These are phyloP conservation scores for Anethum foeniculum DNA, from an alignment of 140 eudicot genomes.

Conservation along the genomic window DNA sequence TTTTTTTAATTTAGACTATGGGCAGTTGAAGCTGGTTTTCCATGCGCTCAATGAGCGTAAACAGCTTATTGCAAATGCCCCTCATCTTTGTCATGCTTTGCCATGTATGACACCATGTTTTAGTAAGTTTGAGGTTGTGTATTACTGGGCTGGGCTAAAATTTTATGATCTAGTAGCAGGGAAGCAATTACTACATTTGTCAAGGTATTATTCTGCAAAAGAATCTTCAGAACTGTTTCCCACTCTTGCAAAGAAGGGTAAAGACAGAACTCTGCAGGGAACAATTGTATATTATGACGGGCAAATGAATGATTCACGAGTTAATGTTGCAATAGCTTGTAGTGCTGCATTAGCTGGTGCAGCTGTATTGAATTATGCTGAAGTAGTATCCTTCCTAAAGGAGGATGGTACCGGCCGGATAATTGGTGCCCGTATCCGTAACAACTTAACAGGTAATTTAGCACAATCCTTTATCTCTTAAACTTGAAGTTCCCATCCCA, in stretches of 20 bases:
- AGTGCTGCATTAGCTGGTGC: slow-evolving; percentile 99
- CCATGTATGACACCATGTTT: slow-evolving; percentile 99
- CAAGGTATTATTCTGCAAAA: slow-evolving; percentile 83
- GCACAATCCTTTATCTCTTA: background rate
- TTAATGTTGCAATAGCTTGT: slow-evolving; percentile 84
- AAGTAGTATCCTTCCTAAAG: slow-evolving; percentile 61
- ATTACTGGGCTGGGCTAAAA: slow-evolving; percentile 87
- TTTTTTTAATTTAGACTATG: slow-evolving; percentile 81
- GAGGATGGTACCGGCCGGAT: slow-evolving; percentile 64
- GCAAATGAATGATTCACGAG: slow-evolving; percentile 92
- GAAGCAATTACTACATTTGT: slow-evolving; percentile 63
- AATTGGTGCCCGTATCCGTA: slow-evolving; percentile 76
- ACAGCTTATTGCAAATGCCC: slow-evolving; percentile 94
- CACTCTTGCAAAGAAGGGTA: slow-evolving; percentile 71
- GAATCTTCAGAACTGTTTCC: slow-evolving; percentile 94
- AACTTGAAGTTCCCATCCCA: background rate
- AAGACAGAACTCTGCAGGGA: slow-evolving; percentile 68
- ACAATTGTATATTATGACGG: slow-evolving; percentile 97
- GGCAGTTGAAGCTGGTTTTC: slow-evolving; percentile 89
- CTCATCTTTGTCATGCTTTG: slow-evolving; percentile 84
- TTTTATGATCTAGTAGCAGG: slow-evolving; percentile 93
- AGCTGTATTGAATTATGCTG: slow-evolving; percentile 83
- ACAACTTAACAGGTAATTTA: slow-evolving; percentile 63
- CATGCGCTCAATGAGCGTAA: slow-evolving; percentile 96
- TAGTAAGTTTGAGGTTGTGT: slow-evolving; percentile 81